A percentile compares a stretch with the other conserved stretches of the same genome.
phyloP scores from a whole-genome alignment of 768 basidiomycete species.

The Lentinula boryana region DNA sequence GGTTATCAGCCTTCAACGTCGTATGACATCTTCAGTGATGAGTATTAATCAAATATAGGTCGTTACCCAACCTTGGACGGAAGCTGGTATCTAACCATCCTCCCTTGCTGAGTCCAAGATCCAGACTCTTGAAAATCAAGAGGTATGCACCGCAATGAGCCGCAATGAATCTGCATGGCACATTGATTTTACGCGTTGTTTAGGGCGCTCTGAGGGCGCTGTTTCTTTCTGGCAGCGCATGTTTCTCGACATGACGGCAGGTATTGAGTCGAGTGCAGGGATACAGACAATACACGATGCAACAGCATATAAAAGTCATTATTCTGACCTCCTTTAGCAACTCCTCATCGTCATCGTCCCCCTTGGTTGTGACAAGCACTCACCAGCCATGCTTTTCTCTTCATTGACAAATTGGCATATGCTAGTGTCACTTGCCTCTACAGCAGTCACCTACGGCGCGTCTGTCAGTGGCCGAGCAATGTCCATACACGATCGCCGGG shows the following conservation, averaged over 20 bases:
- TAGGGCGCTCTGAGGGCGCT: neutral
- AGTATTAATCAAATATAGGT: too few species aligned
- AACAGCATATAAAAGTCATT: neutral
- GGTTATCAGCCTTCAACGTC: too few species aligned
- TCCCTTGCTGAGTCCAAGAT: too few species aligned
- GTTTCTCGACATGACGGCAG: too few species aligned
- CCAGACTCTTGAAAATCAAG: neutral
- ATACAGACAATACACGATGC: too few species aligned
- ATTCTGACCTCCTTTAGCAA: neutral
- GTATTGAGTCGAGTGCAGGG: too few species aligned
- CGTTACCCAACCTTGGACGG: too few species aligned
- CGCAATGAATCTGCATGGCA: neutral
- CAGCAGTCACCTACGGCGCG: neutral
- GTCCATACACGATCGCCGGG: neutral
- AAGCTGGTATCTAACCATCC: too few species aligned
- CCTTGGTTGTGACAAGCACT: neutral
- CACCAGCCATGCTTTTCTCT: neutral
- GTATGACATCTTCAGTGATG: too few species aligned
- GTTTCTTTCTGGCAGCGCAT: neutral
- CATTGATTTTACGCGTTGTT: neutral
- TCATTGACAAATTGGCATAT: neutral
- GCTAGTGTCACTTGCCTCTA: neutral
- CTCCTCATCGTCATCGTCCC: neutral
- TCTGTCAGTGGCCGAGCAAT: neutral
- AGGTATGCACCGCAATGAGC: neutral